phyloP scores from a whole-genome alignment of 352 stramenopile genomes.

The Pythium angustatum region DNA sequence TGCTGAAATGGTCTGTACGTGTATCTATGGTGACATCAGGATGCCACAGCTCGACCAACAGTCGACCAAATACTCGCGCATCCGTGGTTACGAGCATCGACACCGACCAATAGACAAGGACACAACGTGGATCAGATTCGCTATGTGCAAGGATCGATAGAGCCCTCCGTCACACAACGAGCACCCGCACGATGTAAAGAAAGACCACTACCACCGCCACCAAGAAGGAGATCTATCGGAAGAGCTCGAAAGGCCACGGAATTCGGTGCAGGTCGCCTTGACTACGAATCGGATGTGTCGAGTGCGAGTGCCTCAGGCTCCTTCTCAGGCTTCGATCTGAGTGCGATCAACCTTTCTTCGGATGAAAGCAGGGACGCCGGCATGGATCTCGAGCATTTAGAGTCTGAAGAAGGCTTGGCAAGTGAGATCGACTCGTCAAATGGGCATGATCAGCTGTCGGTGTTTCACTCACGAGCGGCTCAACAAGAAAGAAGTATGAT shows the following conservation, averaged over 20 bases:
- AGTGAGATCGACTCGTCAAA: not conserved
- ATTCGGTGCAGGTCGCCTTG: not conserved
- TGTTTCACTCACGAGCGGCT: no score
- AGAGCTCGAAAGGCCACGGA: no score
- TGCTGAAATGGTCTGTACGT: not conserved
- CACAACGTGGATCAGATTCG: not conserved
- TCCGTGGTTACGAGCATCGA: conserved; percentile 46
- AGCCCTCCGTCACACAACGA: not conserved
- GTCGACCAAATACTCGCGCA: conserved; percentile 56
- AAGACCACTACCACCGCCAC: no score
- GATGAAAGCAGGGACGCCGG: not conserved
- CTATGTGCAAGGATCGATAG: not conserved
- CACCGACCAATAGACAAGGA: conserved; percentile 1
- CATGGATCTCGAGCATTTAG: not conserved
- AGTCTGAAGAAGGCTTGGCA: not conserved
- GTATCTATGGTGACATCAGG: conserved; percentile 23
- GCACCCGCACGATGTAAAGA: not conserved
- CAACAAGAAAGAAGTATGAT: no score
- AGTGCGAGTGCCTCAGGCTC: conserved; percentile 1
- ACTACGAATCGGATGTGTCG: conserved; percentile 16
- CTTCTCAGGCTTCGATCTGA: conserved; percentile 7
- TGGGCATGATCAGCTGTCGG: no score
- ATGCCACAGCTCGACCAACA: conserved; percentile 42
- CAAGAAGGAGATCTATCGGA: no score
- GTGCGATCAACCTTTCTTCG: not conserved